These are phyloP conservation scores for Jaenimonas drosophilae DNA, from an alignment of 208 protist species.

Conservation along the genomic window DNA sequence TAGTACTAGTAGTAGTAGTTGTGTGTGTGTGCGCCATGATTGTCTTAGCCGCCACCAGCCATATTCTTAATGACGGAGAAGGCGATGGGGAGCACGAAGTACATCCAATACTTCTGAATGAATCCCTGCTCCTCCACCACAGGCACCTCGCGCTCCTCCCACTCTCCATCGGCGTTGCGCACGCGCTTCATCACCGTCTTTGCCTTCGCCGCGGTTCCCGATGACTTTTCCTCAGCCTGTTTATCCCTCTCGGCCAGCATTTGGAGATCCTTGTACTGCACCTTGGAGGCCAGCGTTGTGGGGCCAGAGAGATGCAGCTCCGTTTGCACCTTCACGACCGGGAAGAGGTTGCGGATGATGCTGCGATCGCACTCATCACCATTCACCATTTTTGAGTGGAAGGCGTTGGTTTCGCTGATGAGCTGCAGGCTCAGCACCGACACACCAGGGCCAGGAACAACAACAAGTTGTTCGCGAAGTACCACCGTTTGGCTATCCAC, in stretches of 20 bases:
- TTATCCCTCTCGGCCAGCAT: slow-evolving; percentile 12
- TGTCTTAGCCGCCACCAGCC: too few relatives aligned
- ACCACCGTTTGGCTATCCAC: slow-evolving; percentile 58
- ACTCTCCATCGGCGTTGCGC: slow-evolving; percentile 37
- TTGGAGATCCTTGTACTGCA: slow-evolving; percentile 67
- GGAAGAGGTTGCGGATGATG: slow-evolving; percentile 74
- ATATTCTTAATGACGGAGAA: slow-evolving; percentile 56
- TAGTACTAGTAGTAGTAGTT: too few relatives aligned
- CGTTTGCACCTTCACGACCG: slow-evolving; percentile 39
- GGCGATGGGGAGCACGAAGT: slow-evolving; percentile 49
- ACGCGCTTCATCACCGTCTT: slow-evolving; percentile 24
- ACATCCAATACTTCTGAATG: slow-evolving; percentile 88
- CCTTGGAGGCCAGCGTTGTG: slow-evolving; percentile 16
- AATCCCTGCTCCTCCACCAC: slow-evolving; percentile 65
- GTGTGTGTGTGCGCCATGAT: too few relatives aligned
- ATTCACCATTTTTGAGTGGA: slow-evolving; percentile 79
- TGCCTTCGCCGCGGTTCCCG: slow-evolving; percentile 10
- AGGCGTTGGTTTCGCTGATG: slow-evolving; percentile 68
- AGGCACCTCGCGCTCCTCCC: slow-evolving; percentile 50
- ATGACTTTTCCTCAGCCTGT: slow-evolving; percentile 4
- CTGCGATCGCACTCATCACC: slow-evolving; percentile 78
- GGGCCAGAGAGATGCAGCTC: slow-evolving; percentile 33
- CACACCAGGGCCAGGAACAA: slow-evolving; percentile 42
- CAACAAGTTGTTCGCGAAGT: slow-evolving; percentile 51
- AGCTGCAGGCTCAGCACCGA: slow-evolving; percentile 62